Base-by-base conservation (phyloP, 2,329 filamentous ascomycete species). In the Helminthosporium solani region DNA sequence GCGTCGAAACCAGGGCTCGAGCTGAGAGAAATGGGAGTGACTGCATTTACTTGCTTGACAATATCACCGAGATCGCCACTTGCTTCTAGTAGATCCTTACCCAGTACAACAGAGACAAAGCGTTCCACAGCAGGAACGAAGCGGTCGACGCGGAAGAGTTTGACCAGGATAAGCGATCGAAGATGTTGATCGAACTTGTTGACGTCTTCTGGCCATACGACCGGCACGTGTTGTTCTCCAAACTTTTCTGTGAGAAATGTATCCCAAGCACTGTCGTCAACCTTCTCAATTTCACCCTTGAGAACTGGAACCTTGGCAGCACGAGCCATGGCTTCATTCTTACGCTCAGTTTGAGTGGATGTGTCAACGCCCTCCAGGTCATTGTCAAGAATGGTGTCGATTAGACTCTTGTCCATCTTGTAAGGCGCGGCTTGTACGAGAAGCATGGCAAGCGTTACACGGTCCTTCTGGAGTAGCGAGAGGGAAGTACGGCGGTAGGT, bases 1-100 rank as follows among this genome's bases (percentile, higher is more conserved):
- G 95, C 95, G 71, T 99, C 94, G 68, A 99, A 99, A 30, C 94
- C 94, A 49, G 92, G 90, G 63, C 87, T 96, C 5, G 94, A 99
- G 61, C 92, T 92, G 28, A 99, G 81, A 3, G 94, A 87, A 57
- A 99, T 88, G 8, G 94, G 94, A 2, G 89, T 85, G 25, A 84
- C 88, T 23, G 92, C 85, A 5, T 85, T 86, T 42, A 96, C 90
- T 70, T 95, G 86, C 41, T 85, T 81, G 46, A 95, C 88, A 15
- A 94, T 92, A 48, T 88, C 83, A 65, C 86, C 85, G 37, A 99
- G 81, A 66, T 97, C 91, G 62, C 92, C 89, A 39, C 85, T 86
- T 38, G 88, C 82, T 56, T 96, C 90, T 46, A 96, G 85, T 38
- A 97, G 79, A 39, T 85, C 84, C 38, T 83, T 74, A 6, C 92